Evolutionary conservation across 805 yeast species (phyloP), one percentile per base, ranked within the genome.

Genomic region (Starmerella geochares): DNA sequence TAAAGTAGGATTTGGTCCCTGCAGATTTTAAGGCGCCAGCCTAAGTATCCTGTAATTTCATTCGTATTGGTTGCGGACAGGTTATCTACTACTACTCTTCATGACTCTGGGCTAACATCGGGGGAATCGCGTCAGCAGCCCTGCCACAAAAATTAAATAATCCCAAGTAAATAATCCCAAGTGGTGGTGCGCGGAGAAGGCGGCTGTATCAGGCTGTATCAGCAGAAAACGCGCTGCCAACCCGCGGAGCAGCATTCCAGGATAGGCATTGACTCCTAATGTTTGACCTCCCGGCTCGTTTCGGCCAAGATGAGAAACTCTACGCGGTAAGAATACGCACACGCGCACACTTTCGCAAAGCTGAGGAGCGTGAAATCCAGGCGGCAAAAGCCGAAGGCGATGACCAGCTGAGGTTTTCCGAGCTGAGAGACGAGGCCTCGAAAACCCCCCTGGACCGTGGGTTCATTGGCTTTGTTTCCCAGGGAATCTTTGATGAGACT

Each of bases 381-480:
- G 3, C 24, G 3, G 10, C 5, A 9, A 9, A 11, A 10, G n/a
- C 3, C 5, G 16, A 9, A 4, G 14, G 13, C 3, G 31, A 23
- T 6, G 31, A 21, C 14, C 23, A 17, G 5, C 16, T 40, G 3
- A 4, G 10, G 32, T 27, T 11, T 14, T 40, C 44, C 3, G 44
- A 40, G 25, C 10, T 13, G 9, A 27, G 23, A 4, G 33, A 27
- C 4, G 33, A 17, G 7, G 16, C 4, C 4, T 4, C 44, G 1
- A 14, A 3, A 13, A 32, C 24, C 3, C 24, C 33, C 8, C 24
- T 27, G 4, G 44, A 40, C 16, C 33, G 33, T 19, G 24, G 41
- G 9, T 54, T 40, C 28, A 25, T 52, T 11, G 58, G 58, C 7
- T 45, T 54, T 14, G 49, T 46, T 2, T 52, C 58, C 4, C 44